Base-by-base conservation (phyloP, 345 rosid genomes). In the Eucalyptus lansdowneana region DNA sequence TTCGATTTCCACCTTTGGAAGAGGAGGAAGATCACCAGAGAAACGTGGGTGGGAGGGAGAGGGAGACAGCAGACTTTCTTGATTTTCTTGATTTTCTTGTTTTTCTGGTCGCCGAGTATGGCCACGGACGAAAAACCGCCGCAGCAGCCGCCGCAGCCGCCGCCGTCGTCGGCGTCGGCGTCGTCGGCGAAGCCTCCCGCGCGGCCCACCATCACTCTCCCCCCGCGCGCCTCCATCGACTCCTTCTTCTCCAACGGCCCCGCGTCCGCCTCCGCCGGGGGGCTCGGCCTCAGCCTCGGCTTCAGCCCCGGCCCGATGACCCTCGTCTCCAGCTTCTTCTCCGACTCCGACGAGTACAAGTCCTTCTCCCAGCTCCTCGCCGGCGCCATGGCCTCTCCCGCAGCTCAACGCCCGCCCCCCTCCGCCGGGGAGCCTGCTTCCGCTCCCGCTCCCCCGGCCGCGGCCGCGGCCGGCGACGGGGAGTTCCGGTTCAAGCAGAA, bases 291-390 rank as follows among this genome's bases (percentile, higher is more conserved):
- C 25, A 92, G 91, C 42, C 88, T 91, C 87, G 98, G 98, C 11
- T 95, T 96, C 91, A 97, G 99, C 80, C 99, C 99, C 29, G 97
- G 99, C 21, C 99, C 99, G 34, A 95, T 97, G 97, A 96, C 99
- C 87, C 93, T 97, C 25, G 95, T 97, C 90, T 95, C 99, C 24
- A 94, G 89, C 90, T 81, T 95, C 87, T 96, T 97, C 91, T 88
- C 97, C 87, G 97, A 94, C 90, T 88, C 96, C 92, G 96, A 96
- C n/a, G 98, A 95, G 76, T 93, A 88, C 86, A 97, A 93, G 89
- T 95, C 98, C 44, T 96, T 97, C 92, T 96, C 99, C 89, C 98
- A 96, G 91, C 95, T 96, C 19, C 95, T 96, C 34, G 95, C 97
- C 34, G 97, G 99, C 72, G 97, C 98, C 90, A 93, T 95, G 95